phyloP scores from a whole-genome alignment of 495 filamentous ascomycete species.

The Penicillium cinerascens region DNA sequence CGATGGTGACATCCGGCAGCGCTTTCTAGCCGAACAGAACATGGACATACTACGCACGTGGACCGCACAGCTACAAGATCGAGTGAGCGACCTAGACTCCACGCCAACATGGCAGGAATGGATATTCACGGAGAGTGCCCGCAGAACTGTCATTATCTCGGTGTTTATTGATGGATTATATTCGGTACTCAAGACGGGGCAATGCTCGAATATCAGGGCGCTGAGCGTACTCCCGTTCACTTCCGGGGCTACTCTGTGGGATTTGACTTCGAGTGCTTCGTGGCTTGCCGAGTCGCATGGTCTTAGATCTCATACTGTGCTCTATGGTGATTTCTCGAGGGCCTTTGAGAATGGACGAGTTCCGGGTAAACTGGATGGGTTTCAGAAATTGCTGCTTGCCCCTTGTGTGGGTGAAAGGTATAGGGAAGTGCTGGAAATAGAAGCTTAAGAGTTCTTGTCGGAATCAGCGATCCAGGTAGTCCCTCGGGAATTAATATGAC shows the following conservation, averaged over 20 bases:
- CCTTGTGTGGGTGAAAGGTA: conserved; percentile 12
- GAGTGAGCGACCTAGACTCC: neutral
- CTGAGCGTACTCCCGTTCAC: conserved; percentile 14
- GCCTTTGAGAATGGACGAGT: conserved; percentile 9
- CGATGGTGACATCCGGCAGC: conserved; percentile 51
- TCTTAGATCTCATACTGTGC: neutral
- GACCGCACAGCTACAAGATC: conserved; percentile 4
- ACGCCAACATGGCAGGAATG: conserved; percentile 6
- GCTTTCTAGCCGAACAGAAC: conserved; percentile 18
- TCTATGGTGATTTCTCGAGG: conserved; percentile 10
- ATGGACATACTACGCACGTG: neutral
- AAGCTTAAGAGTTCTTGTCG: neutral
- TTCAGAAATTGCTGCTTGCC: conserved; percentile 7
- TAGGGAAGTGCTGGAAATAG: neutral
- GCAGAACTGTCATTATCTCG: conserved; percentile 6
- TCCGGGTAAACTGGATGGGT: neutral
- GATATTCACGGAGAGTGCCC: conserved; percentile 11
- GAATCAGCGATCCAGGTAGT: too few relatives aligned
- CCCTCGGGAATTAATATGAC: too few relatives aligned
- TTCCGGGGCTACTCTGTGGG: neutral
- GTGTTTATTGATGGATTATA: conserved; percentile 3
- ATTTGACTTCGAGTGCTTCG: neutral
- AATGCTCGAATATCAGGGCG: neutral
- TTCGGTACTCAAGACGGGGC: conserved; percentile 1
- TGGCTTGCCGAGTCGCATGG: conserved; percentile 1